These are phyloP conservation scores for Aspergillus aculeatus DNA, from an alignment of 2,329 filamentous ascomycete genomes.

Conservation along the genomic window DNA sequence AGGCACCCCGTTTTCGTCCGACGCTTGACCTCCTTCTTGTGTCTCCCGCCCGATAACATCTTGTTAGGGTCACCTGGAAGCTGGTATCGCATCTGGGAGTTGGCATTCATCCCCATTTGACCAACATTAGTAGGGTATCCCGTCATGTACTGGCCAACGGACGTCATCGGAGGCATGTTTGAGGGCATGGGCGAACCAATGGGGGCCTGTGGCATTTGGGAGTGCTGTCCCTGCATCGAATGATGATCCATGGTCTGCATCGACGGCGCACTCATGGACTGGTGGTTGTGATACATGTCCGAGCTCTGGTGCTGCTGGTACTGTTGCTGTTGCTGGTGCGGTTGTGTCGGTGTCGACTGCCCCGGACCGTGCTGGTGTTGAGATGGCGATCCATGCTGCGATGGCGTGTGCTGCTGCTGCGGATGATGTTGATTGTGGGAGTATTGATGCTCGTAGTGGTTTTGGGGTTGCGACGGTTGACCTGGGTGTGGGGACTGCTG, in stretches of 20 bases:
- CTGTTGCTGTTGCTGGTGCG: conserved; percentile 29
- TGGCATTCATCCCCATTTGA: conserved; percentile 40
- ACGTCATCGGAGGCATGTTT: conserved; percentile 54
- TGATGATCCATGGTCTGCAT: conserved; percentile 23
- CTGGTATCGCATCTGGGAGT: conserved; percentile 53
- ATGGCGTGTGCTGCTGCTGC: conserved; percentile 20
- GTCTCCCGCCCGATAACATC: conserved; percentile 61
- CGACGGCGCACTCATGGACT: conserved; percentile 21
- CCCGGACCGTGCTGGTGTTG: conserved; percentile 38
- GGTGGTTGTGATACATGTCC: conserved; percentile 36
- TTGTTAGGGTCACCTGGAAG: conserved; percentile 51
- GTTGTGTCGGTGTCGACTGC: conserved; percentile 17
- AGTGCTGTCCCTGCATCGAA: conserved; percentile 28
- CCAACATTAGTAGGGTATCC: conserved; percentile 35
- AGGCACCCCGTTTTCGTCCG: conserved; percentile 72
- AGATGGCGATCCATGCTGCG: conserved; percentile 38
- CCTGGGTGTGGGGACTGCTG: conserved; percentile 16
- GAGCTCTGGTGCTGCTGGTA: conserved; percentile 31
- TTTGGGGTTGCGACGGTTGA: conserved; percentile 12
- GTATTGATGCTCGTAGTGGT: conserved; percentile 13
- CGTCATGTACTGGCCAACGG: conserved; percentile 57
- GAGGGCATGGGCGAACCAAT: conserved; percentile 56
- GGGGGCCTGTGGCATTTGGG: conserved; percentile 38
- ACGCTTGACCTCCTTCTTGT: conserved; percentile 72
- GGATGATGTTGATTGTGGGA: conserved; percentile 12